Evolutionary conservation across 306 rosid species (phyloP).

Genomic region (barrel medic (Medicago truncatula)): MtrunA17r5.0-ANR NC_053042.1:3669001-3669500

Average conservation of each 20-base stretch:
- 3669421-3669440: too few species aligned
- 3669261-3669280: too few species aligned
- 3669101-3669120: constrained; percentile 67
- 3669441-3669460: too few species aligned
- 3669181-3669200: constrained; percentile 30
- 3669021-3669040: constrained; percentile 29
- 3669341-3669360: too few species aligned
- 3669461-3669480: too few species aligned
- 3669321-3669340: too few species aligned
- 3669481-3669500: too few species aligned
- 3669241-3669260: neutral
- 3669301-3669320: too few species aligned
- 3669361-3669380: too few species aligned
- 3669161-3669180: constrained; percentile 41
- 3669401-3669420: too few species aligned
- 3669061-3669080: constrained; percentile 45
- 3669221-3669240: constrained; percentile 36
- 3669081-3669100: constrained; percentile 68
- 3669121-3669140: constrained; percentile 87
- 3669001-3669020: constrained; percentile 1
- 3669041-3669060: constrained; percentile 52
- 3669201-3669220: constrained; percentile 46
- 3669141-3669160: constrained; percentile 40
- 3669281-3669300: too few species aligned
- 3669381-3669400: too few species aligned